These are phyloP conservation scores for Stromatinia cepivora DNA, from an alignment of 2,329 filamentous ascomycete genomes.

Conservation along the genomic window DNA sequence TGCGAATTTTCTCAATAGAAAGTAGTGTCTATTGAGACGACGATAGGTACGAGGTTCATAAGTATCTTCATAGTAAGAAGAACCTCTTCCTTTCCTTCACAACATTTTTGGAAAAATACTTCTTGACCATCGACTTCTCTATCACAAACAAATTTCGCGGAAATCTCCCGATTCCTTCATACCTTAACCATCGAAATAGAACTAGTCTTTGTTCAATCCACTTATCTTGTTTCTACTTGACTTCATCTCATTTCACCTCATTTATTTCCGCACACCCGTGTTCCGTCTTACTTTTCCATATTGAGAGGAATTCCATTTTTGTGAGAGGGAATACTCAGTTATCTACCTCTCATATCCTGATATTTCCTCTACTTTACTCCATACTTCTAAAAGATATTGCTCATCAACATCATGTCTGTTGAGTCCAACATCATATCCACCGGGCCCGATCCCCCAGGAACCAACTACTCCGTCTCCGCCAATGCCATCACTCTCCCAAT, in stretches of 20 bases:
- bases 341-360: slow-evolving; percentile 1
- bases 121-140: not conserved
- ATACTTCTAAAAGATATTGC: not conserved
- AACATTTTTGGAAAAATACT: not conserved
- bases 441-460: not conserved
- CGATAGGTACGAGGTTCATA: not conserved
- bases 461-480: slow-evolving; percentile 18
- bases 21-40: not conserved
- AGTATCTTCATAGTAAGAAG: not conserved
- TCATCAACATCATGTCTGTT: not conserved
- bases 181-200: not conserved
- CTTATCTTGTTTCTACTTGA: not conserved
- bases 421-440: not conserved
- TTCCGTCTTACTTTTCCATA: not conserved
- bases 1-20: no score
- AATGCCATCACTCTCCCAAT: slow-evolving; percentile 48
- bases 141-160: not conserved
- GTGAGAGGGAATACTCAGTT: not conserved
- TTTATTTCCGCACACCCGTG: slow-evolving; percentile 3
- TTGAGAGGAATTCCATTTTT: not conserved
- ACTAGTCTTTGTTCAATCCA: not conserved
- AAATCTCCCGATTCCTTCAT: not conserved
- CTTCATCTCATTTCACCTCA: not conserved
- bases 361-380: not conserved
- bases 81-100: not conserved